Evolutionary conservation across 352 stramenopile genomes (phyloP).

Genomic region (Plasmopara muralis): DNA sequence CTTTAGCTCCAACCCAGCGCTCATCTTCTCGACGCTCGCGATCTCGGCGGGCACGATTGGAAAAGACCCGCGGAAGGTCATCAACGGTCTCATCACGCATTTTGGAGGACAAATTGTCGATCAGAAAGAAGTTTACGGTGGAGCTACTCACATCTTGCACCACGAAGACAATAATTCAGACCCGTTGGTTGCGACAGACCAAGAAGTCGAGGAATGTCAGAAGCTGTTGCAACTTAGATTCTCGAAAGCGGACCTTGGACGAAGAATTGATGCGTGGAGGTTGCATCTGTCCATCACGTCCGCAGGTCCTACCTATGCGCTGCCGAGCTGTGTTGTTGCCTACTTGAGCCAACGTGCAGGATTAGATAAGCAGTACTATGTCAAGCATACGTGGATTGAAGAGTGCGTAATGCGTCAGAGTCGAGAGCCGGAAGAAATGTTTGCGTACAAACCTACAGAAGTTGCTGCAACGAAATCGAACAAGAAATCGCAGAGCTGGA

Average conservation of each 20-base stretch:
- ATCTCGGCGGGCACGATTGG: conserved; percentile 66
- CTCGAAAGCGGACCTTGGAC: conserved; percentile 36
- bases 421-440: conserved; percentile 46
- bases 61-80: conserved; percentile 75
- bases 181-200: conserved; percentile 1
- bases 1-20: conserved; percentile 69
- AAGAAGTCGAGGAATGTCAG: conserved; percentile 30
- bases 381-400: conserved; percentile 81
- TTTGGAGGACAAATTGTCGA: conserved; percentile 77
- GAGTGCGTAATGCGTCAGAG: conserved; percentile 57
- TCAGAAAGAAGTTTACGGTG: conserved; percentile 30
- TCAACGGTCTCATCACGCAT: conserved; percentile 71
- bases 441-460: conserved; percentile 22
- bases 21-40: conserved; percentile 73
- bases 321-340: conserved; percentile 54
- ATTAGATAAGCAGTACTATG: conserved; percentile 46
- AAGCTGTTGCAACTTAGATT: conserved; percentile 41
- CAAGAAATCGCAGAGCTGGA: conserved; percentile 34
- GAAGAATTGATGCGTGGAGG: conserved; percentile 35
- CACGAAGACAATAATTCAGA: conserved; percentile 34
- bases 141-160: conserved; percentile 69
- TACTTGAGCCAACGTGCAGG: conserved; percentile 45
- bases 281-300: conserved; percentile 32
- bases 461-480: conserved; percentile 6
- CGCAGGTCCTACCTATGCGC: conserved; percentile 18